phyloP scores from a whole-genome alignment of 2,329 filamentous ascomycete species.

The Cladophialophora chaetospira region DNA sequence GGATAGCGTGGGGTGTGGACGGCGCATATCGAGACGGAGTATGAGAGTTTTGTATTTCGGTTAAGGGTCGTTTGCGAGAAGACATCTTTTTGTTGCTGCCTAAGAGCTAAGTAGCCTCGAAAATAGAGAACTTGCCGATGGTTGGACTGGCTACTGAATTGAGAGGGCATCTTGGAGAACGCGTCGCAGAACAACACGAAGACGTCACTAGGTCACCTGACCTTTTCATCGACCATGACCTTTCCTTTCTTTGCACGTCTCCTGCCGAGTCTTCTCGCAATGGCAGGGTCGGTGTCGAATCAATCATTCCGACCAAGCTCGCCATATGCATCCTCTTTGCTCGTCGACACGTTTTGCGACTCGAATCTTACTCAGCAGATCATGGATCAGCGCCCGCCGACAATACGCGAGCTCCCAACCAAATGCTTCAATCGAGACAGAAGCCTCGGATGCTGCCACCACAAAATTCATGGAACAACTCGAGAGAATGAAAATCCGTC shows the following conservation, averaged over 20 bases:
- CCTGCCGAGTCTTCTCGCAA: no score
- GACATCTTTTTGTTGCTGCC: constrained; percentile 22
- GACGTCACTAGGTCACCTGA: not conserved
- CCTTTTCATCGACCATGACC: not conserved
- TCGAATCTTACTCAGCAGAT: not conserved
- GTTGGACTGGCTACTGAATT: not conserved
- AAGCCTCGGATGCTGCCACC: not conserved
- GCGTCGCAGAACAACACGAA: constrained; percentile 1
- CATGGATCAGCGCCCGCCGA: not conserved
- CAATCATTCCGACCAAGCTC: not conserved
- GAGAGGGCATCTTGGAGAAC: not conserved
- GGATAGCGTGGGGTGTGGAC: constrained; percentile 58
- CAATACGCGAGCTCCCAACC: not conserved
- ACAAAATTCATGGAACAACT: constrained; percentile 3
- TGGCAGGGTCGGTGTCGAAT: not conserved
- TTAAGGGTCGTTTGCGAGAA: constrained; percentile 20
- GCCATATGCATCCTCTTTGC: not conserved
- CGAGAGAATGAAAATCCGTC: constrained; percentile 12
- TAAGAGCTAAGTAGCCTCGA: not conserved
- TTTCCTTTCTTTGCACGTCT: not conserved
- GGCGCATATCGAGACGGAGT: constrained; percentile 45
- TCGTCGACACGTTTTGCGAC: not conserved
- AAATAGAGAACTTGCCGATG: not conserved
- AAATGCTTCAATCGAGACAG: not conserved
- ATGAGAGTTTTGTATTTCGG: constrained; percentile 19